Evolutionary conservation across 139 green algal species (phyloP).

Genomic region (Chlamydomonas incerta): DNA sequence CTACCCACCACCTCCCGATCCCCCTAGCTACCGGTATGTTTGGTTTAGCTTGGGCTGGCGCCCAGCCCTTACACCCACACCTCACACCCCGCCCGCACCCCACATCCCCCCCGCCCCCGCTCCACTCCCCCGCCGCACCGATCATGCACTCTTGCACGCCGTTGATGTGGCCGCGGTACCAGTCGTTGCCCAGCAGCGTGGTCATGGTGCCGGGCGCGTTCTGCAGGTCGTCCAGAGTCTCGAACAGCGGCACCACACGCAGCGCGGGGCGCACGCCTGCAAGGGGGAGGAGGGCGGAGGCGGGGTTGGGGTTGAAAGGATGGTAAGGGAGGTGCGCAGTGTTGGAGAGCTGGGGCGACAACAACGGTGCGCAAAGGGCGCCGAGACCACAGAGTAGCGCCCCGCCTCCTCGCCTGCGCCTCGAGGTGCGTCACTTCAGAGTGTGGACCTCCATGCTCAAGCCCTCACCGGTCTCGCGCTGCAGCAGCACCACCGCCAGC

Average conservation of each 20-base stretch:
- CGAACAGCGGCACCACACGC: conserved; percentile 96
- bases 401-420: no score
- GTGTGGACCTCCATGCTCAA: no score
- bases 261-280: conserved; percentile 49
- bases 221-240: conserved; percentile 94
- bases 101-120: conserved; percentile 46
- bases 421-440: no score
- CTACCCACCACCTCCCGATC: not conserved
- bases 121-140: conserved; percentile 20
- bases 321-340: no score
- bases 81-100: no score
- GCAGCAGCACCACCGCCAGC: conserved; percentile 93
- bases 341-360: no score
- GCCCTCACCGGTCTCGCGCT: conserved; percentile 77
- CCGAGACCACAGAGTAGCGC: no score
- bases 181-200: conserved; percentile 69
- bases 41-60: no score
- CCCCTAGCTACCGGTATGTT: no score
- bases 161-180: conserved; percentile 79
- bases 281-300: not conserved
- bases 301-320: not conserved
- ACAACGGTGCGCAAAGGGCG: no score
- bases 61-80: no score
- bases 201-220: conserved; percentile 73
- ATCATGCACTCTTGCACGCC: conserved; percentile 73